phyloP scores from a whole-genome alignment of 2,329 filamentous ascomycete genomes.

The Fusarium begoniae region DNA sequence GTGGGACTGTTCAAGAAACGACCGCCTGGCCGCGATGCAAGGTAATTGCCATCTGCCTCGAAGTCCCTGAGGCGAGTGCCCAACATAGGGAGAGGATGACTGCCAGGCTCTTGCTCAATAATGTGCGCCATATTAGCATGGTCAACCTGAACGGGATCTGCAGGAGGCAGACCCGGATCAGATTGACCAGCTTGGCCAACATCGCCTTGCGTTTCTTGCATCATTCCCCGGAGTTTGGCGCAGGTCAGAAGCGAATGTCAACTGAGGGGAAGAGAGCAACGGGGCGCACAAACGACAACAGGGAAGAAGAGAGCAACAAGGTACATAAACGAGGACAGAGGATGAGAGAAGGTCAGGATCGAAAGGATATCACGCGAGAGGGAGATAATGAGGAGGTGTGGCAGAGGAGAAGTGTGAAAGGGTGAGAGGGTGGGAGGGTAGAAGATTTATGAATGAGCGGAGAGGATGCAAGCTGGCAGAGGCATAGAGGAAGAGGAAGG shows the following conservation, averaged over 20 bases:
- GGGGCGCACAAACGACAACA: not conserved
- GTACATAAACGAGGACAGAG: not conserved
- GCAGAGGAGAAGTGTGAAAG: not conserved
- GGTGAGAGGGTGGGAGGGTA: not conserved
- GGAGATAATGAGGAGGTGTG: not conserved
- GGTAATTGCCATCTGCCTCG: not conserved
- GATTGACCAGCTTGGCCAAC: not conserved
- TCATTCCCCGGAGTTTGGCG: not conserved
- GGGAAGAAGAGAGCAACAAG: not conserved
- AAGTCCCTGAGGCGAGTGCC: not conserved
- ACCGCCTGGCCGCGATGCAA: not conserved
- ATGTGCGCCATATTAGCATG: not conserved
- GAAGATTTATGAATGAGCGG: not conserved
- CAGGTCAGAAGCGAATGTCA: not conserved
- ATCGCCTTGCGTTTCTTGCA: rapidly evolving
- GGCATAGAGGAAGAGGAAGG: not conserved
- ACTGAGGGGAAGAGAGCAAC: not conserved
- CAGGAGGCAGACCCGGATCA: not conserved
- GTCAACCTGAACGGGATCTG: not conserved
- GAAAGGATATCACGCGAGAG: rapidly evolving
- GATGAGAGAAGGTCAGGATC: not conserved
- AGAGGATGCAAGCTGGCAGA: not conserved
- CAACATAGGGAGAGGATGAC: rapidly evolving
- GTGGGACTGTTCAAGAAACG: not conserved
- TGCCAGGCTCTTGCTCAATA: rapidly evolving